A percentile compares a stretch with the other conserved stretches of the same genome.
Evolutionary conservation across 179 eudicot genomes (phyloP).

Genomic region (Silene noctiflora): DNA sequence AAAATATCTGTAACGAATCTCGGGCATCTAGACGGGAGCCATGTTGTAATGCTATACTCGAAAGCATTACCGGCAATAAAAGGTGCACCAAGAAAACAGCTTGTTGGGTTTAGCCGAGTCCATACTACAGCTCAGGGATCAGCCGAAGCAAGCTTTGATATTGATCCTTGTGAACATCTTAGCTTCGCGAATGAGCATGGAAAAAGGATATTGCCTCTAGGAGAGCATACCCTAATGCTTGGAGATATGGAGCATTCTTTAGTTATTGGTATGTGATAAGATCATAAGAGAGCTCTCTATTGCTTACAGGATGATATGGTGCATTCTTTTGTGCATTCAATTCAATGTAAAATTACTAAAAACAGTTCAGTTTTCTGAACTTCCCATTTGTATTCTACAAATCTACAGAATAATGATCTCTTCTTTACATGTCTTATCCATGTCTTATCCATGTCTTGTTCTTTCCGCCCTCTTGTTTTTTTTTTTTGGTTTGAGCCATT

Average conservation of each 20-base stretch:
- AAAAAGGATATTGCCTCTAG: constrained; percentile 55
- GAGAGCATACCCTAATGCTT: constrained; percentile 55
- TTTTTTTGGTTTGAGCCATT: neutral
- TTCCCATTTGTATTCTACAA: neutral
- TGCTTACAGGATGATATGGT: neutral
- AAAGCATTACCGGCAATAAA: constrained; percentile 27
- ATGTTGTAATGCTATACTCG: constrained; percentile 63
- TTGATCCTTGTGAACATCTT: constrained; percentile 79
- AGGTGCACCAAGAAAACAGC: constrained; percentile 66
- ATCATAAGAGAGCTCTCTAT: neutral
- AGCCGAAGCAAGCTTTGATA: constrained; percentile 34
- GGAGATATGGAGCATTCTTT: constrained; percentile 53
- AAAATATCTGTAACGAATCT: constrained; percentile 49
- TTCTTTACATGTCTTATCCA: neutral
- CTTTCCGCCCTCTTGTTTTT: no score
- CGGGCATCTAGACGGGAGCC: constrained; percentile 65
- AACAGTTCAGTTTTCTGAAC: neutral
- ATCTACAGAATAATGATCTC: neutral
- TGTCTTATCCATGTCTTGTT: neutral
- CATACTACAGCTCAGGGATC: constrained; percentile 35
- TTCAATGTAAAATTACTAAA: neutral
- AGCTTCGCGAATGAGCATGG: constrained; percentile 70
- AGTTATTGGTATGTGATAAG: constrained; percentile 33
- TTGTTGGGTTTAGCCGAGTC: constrained; percentile 71
- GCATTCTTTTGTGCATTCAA: neutral